Evolutionary conservation across 306 rosid genomes (phyloP), one percentile per base, ranked within the genome.

Genomic region (Vicia sativa): DNA sequence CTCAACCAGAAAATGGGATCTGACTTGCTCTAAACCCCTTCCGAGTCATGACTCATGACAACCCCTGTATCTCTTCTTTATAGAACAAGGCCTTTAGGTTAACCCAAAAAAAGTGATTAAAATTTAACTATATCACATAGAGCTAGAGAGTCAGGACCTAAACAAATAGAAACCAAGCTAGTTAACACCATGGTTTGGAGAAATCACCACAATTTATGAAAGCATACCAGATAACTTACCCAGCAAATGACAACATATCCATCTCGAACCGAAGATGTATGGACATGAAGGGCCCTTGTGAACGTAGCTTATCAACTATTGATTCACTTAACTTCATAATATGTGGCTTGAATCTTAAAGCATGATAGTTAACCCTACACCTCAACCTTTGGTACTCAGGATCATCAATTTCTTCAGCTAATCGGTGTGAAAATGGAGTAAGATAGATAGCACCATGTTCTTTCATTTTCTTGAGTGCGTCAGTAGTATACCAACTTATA

Each of bases 201-300:
- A 31, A 31, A 31, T 31, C 37, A 31, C 37, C 37, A 31, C 37
- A 31, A 31, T 31, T 31, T 31, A 21, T 34, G 61, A 18, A 72
- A 34, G 68, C 49, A 79, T 46, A 44, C 45, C 19, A 28, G 48
- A 71, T 62, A 44, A 50, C 90, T 55, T 88, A 93, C 97, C 99
- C 99, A 56, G 99, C 99, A 85, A 93, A 93, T 78, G 99, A 83
- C 87, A 90, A 70, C 99, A 93, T 93, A 81, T 93, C 99, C 97
- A 93, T 90, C 87, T 93, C 99, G 77, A 93, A 93, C 67, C 96
- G 90, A 82, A 93, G 99, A 77, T 93, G 97, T 72, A 93, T 93
- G 64, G 99, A 93, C 86, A 93, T 90, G 78, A 85, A 93, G 81
- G 83, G 92, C 44, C 97, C 97, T 82, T 88, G 89, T 73, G 87